Evolutionary conservation across 352 stramenopile species (phyloP).

Genomic region (Globisporangium solare): DNA sequence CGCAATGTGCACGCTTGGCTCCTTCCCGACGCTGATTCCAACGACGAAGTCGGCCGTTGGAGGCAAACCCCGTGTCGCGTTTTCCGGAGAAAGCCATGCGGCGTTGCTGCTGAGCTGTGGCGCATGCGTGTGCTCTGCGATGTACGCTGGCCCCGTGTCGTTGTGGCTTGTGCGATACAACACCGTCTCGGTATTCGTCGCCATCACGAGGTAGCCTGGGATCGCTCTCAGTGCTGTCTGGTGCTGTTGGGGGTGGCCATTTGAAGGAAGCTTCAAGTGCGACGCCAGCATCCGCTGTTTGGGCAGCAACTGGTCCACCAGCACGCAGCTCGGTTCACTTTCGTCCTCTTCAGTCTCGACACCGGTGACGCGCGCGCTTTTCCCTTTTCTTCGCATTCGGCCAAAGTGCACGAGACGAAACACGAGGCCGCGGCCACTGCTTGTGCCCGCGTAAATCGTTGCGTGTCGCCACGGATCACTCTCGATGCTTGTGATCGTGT

Average conservation of each 20-base stretch:
- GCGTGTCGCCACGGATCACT: conserved; percentile 26
- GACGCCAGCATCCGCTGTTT: not conserved
- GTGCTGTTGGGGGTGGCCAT: conserved; percentile 3
- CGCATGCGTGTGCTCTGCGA: conserved; percentile 17
- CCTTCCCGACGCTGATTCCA: conserved; percentile 5
- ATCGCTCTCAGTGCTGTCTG: conserved; percentile 9
- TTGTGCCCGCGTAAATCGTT: conserved; percentile 26
- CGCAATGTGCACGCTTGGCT: conserved; percentile 11
- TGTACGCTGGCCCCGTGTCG: conserved; percentile 9
- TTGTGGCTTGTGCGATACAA: conserved; percentile 20
- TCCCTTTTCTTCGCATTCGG: conserved; percentile 13
- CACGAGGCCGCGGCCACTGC: conserved; percentile 19
- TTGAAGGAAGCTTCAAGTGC: not conserved
- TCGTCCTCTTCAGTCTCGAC: not conserved
- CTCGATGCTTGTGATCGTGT: conserved; percentile 28
- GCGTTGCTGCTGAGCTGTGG: not conserved
- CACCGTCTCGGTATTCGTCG: conserved; percentile 14
- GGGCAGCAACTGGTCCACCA: conserved; percentile 6
- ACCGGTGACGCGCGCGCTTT: not conserved
- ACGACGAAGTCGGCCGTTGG: not conserved
- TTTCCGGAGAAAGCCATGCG: not conserved
- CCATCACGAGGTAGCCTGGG: conserved; percentile 23
- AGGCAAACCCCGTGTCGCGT: too few relatives aligned
- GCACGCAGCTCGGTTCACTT: conserved; percentile 8
- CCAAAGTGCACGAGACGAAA: conserved; percentile 26